Conservation (phyloP, 768 basidiomycete species). For the Mycena venus region DNA sequence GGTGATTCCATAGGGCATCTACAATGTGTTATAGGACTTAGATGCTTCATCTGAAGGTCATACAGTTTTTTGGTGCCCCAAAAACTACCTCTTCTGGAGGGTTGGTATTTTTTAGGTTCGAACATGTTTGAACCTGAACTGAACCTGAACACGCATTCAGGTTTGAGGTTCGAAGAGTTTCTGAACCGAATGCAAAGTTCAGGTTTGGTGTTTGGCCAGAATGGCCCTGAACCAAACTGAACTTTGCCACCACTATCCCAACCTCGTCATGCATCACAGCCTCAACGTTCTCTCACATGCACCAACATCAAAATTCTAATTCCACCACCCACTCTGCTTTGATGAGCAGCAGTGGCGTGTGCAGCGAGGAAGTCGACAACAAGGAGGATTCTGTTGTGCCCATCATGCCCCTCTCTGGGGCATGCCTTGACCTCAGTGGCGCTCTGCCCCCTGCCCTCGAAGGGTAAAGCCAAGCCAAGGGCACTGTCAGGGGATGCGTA, state of each 20-base stretch:
- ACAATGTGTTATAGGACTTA: too few species aligned
- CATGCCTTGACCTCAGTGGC: not conserved
- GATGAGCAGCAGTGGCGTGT: not conserved
- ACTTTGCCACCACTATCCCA: not conserved
- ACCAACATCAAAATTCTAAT: not conserved
- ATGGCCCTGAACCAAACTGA: too few species aligned
- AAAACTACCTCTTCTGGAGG: too few species aligned
- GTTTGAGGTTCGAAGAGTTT: too few species aligned
- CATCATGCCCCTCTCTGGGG: not conserved
- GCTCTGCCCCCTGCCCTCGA: not conserved
- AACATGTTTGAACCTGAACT: too few species aligned
- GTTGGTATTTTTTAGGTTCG: too few species aligned
- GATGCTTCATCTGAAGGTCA: too few species aligned
- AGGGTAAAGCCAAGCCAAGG: conserved; percentile 9
- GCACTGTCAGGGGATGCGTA: not conserved
- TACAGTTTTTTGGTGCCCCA: too few species aligned
- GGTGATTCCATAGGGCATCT: too few species aligned
- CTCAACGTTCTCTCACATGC: not conserved
- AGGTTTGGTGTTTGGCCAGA: too few species aligned
- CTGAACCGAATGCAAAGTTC: too few species aligned
- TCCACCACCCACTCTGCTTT: not conserved
- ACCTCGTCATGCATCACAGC: not conserved
- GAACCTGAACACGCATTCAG: too few species aligned
- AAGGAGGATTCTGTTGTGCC: not conserved
- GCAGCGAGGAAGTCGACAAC: not conserved